phyloP scores from a whole-genome alignment of 2,329 filamentous ascomycete genomes.

The Apiospora saccharicola region DNA sequence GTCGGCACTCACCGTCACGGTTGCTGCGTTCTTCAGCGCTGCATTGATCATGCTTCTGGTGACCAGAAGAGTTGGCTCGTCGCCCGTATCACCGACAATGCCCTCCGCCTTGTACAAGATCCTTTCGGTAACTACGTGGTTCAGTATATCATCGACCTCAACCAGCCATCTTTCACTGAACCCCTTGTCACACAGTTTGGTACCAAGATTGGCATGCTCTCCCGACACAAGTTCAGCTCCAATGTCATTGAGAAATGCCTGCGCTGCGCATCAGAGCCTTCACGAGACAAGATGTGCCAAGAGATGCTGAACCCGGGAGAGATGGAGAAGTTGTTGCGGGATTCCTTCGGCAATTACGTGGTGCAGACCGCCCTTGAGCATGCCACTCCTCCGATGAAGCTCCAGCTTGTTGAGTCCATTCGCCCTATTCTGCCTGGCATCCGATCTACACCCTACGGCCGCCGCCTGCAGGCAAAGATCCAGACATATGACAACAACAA shows the following conservation, averaged over 20 bases:
- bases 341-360: conserved; percentile 97
- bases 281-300: conserved; percentile 82
- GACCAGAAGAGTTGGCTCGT: conserved; percentile 89
- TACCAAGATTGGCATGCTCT: conserved; percentile 74
- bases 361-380: conserved; percentile 95
- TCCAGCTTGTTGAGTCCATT: conserved; percentile 81
- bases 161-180: conserved; percentile 86
- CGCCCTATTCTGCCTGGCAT: conserved; percentile 85
- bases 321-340: conserved; percentile 87
- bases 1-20: conserved; percentile 98
- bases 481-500: conserved; percentile 59
- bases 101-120: conserved; percentile 90
- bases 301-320: conserved; percentile 79
- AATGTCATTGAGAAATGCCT: conserved; percentile 98
- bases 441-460: conserved; percentile 90
- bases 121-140: conserved; percentile 99
- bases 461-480: conserved; percentile 92
- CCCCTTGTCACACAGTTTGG: conserved; percentile 85
- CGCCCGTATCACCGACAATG: conserved; percentile 83
- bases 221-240: conserved; percentile 98
- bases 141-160: conserved; percentile 96
- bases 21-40: conserved; percentile 96
- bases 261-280: conserved; percentile 78
- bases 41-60: conserved; percentile 94
- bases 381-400: conserved; percentile 75